These are phyloP conservation scores for Pseudonitzschia multiseries DNA, from an alignment of 108 stramenopile species.

Conservation along the genomic window DNA sequence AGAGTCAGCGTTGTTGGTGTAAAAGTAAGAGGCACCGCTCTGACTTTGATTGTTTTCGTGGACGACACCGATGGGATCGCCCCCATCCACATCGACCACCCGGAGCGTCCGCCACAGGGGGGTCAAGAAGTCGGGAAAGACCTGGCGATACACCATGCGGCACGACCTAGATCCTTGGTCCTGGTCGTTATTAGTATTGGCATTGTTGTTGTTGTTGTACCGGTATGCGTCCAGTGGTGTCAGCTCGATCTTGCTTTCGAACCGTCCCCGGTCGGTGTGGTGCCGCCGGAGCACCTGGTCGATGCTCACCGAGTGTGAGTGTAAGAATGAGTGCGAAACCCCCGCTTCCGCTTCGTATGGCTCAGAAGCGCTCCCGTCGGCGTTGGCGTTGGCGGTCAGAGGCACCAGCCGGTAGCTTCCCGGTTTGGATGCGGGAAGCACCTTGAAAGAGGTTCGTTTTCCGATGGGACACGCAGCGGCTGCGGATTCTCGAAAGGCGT, in stretches of 20 bases:
- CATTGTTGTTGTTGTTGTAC: too few relatives aligned
- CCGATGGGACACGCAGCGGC: not conserved
- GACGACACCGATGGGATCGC: too few relatives aligned
- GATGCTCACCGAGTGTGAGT: not conserved
- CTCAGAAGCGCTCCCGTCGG: too few relatives aligned
- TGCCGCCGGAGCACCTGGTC: conserved; percentile 32
- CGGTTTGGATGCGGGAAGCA: not conserved
- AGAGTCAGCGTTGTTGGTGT: not conserved
- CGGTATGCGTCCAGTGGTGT: not conserved
- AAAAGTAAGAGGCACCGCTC: too few relatives aligned
- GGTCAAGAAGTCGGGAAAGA: conserved; percentile 20
- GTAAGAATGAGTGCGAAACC: not conserved
- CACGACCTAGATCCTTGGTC: too few relatives aligned
- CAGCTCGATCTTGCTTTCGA: conserved; percentile 25
- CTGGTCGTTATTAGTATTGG: too few relatives aligned
- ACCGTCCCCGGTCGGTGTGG: conserved; percentile 27
- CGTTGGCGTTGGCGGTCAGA: not conserved
- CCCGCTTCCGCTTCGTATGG: not conserved
- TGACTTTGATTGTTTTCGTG: not conserved
- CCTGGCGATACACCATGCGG: conserved; percentile 25
- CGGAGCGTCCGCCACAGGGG: conserved; percentile 32
- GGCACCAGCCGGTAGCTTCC: conserved; percentile 1
- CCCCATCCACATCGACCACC: conserved; percentile 3
- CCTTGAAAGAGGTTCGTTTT: not conserved
- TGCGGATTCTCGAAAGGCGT: not conserved